Conservation (phyloP, 2,329 filamentous ascomycete genomes). For the Aspergillus japonicus region DNA sequence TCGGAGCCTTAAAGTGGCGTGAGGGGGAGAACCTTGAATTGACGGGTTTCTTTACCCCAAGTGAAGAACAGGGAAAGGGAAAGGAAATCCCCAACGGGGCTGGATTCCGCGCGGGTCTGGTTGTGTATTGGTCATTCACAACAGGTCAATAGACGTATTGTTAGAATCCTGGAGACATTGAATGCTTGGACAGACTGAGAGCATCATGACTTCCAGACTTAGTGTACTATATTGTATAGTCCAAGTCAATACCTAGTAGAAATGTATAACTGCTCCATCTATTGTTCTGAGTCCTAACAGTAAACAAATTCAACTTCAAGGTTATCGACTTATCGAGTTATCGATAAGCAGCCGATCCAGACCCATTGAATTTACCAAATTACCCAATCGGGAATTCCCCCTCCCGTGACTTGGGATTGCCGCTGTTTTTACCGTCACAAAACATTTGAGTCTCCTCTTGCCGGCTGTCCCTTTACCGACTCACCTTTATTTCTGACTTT, state of each 20-base stretch:
- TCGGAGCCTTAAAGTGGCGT: neutral
- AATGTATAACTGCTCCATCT: too few relatives aligned
- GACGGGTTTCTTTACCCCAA: conserved; percentile 17
- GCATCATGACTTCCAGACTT: too few relatives aligned
- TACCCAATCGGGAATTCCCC: neutral
- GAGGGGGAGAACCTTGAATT: neutral
- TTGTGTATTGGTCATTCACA: neutral
- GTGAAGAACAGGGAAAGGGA: conserved; percentile 3
- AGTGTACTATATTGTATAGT: too few relatives aligned
- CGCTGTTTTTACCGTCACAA: conserved; percentile 13
- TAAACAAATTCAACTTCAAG: too few relatives aligned
- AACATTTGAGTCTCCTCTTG: neutral
- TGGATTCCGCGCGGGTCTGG: conserved; percentile 1
- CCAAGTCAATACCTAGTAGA: too few relatives aligned
- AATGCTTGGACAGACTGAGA: too few relatives aligned
- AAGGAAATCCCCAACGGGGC: conserved; percentile 11
- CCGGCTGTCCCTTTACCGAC: conserved; percentile 8
- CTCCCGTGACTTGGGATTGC: neutral
- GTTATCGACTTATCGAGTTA: neutral
- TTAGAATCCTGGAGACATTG: too few relatives aligned
- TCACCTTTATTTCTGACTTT: conserved; percentile 11
- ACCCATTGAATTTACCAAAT: neutral
- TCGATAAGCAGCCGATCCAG: neutral
- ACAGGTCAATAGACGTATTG: too few relatives aligned
- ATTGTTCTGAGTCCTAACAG: too few relatives aligned